These are phyloP conservation scores for Blastobotrys chiropterorum DNA, from an alignment of 805 yeast genomes.

Conservation along the genomic window DNA sequence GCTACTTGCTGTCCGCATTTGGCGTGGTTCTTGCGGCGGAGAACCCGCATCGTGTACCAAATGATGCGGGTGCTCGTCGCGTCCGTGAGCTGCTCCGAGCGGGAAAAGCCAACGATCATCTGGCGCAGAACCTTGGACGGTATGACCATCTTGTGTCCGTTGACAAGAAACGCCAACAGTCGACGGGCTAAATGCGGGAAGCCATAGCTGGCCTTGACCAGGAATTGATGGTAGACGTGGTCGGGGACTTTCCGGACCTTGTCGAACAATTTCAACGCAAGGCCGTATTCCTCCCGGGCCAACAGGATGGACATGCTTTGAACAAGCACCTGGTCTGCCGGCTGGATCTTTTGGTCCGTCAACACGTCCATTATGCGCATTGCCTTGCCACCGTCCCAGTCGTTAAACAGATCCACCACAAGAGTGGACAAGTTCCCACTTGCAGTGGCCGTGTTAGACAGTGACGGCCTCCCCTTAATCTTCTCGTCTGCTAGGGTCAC, in stretches of 20 bases:
- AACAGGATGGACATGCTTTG: conserved; percentile 9
- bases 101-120: conserved; percentile 20
- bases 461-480: not conserved
- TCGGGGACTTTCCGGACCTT: conserved; percentile 9
- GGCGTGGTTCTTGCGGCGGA: conserved; percentile 12
- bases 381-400: conserved; percentile 14
- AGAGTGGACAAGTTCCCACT: not conserved
- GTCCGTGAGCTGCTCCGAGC: conserved; percentile 19
- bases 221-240: conserved; percentile 11
- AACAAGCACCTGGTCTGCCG: conserved; percentile 13
- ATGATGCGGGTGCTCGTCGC: conserved; percentile 21
- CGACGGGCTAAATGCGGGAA: conserved; percentile 19
- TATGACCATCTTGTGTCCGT: conserved; percentile 8
- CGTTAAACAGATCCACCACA: conserved; percentile 13
- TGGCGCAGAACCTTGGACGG: conserved; percentile 18
- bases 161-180: conserved; percentile 23
- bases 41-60: conserved; percentile 14
- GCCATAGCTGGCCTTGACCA: conserved; percentile 18
- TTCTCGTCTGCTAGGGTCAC: conserved; percentile 24
- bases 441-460: not conserved
- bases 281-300: conserved; percentile 1
- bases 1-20: conserved; percentile 9
- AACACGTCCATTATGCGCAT: conserved; percentile 9
- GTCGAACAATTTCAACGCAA: conserved; percentile 13
- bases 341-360: conserved; percentile 16